phyloP scores from a whole-genome alignment of 345 rosid genomes.

The Corchorus capsularis region DNA sequence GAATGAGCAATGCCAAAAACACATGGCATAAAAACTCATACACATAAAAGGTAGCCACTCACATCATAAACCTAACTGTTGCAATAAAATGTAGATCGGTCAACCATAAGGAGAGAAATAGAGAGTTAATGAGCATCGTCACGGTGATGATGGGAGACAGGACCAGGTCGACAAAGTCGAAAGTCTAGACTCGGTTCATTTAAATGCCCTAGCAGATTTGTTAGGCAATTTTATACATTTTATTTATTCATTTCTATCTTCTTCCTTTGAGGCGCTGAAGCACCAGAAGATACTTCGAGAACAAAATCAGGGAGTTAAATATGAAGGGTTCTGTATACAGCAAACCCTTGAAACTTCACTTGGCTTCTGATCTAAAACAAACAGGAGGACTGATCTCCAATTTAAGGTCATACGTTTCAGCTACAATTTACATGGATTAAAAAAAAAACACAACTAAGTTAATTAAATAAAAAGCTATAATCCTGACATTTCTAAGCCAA shows the following conservation, averaged over 20 bases:
- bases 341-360: constrained; percentile 2
- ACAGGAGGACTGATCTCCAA: background rate
- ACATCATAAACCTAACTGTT: background rate
- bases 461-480: background rate
- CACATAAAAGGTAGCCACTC: background rate
- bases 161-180: background rate
- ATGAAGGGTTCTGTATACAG: background rate
- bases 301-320: constrained; percentile 1
- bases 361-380: constrained; percentile 1
- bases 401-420: background rate
- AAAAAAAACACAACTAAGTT: background rate
- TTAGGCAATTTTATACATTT: background rate
- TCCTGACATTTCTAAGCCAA: background rate
- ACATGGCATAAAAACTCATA: background rate
- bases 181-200: background rate
- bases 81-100: background rate
- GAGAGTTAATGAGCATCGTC: background rate
- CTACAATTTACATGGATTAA: background rate
- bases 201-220: background rate
- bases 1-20: background rate
- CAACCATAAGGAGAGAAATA: background rate
- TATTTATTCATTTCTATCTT: background rate
- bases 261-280: background rate
- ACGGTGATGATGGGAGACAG: background rate
- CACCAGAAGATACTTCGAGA: background rate